Evolutionary conservation across 495 filamentous ascomycete species (phyloP).

Genomic region (Aspergillus sclerotioniger): DNA sequence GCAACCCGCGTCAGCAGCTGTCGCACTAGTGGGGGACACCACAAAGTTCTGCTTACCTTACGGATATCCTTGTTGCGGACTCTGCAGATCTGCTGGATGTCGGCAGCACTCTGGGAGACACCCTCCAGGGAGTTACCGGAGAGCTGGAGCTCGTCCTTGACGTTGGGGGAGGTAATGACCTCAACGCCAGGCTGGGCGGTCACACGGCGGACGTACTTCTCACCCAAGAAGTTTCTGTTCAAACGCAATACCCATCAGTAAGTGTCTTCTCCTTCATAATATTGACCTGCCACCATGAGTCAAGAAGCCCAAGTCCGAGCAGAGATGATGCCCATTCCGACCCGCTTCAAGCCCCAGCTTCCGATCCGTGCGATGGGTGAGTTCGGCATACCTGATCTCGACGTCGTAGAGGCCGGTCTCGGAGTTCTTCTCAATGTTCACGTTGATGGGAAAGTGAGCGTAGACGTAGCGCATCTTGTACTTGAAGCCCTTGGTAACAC

Average conservation of each 20-base stretch:
- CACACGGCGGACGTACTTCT: constrained; percentile 97
- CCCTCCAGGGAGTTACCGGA: constrained; percentile 92
- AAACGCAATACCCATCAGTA: constrained; percentile 19
- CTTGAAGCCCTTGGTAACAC: constrained; percentile 97
- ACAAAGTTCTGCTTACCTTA: constrained; percentile 62
- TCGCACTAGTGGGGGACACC: not conserved
- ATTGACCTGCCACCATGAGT: not conserved
- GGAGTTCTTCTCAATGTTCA: constrained; percentile 94
- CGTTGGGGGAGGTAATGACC: constrained; percentile 79
- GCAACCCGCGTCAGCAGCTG: constrained; percentile 27
- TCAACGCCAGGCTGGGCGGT: constrained; percentile 87
- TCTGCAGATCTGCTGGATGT: constrained; percentile 99
- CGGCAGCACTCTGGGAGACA: constrained; percentile 95
- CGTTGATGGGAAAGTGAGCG: constrained; percentile 99
- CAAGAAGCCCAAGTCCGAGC: not conserved
- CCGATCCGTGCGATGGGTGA: constrained; percentile 1
- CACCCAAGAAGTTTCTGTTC: constrained; percentile 95
- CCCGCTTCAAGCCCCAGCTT: not conserved
- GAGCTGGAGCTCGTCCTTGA: constrained; percentile 95
- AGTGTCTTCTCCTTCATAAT: not conserved
- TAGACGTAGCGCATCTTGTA: constrained; percentile 99
- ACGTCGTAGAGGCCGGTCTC: constrained; percentile 86
- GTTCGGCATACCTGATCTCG: constrained; percentile 84
- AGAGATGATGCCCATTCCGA: not conserved
- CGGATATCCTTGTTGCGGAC: constrained; percentile 99